Evolutionary conservation across 2,329 filamentous ascomycete genomes (phyloP).

Genomic region (Calonectria crousiana): DNA sequence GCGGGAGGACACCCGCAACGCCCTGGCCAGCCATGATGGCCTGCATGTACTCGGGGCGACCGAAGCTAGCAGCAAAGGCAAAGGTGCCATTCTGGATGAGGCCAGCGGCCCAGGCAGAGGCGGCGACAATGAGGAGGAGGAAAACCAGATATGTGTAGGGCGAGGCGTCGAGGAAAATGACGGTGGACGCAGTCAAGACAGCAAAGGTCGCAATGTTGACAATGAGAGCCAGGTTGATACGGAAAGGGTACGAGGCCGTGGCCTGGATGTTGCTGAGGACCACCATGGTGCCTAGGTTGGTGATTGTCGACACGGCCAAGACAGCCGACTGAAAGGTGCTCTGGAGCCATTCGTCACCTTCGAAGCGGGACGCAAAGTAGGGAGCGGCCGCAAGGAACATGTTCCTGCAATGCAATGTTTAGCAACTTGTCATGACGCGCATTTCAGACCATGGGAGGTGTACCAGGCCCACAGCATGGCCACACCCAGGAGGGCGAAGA

Average conservation of each 20-base stretch:
- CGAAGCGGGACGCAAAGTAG: conserved; percentile 90
- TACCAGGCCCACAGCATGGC: conserved; percentile 99
- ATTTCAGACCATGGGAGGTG: conserved; percentile 38
- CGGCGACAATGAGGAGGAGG: conserved; percentile 83
- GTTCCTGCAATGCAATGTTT: conserved; percentile 72
- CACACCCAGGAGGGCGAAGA: conserved; percentile 87
- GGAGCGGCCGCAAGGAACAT: conserved; percentile 97
- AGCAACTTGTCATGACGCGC: not conserved
- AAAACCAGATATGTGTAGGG: conserved; percentile 82
- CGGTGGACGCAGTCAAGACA: conserved; percentile 84
- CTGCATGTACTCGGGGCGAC: conserved; percentile 89
- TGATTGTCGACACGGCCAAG: conserved; percentile 85
- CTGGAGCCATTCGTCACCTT: conserved; percentile 75
- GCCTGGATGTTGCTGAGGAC: conserved; percentile 84
- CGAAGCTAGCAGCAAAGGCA: conserved; percentile 89
- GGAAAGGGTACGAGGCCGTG: conserved; percentile 86
- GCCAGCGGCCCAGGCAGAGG: conserved; percentile 83
- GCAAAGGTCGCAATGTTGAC: conserved; percentile 84
- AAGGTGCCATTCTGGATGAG: conserved; percentile 95
- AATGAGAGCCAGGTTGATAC: conserved; percentile 81
- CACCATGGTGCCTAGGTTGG: conserved; percentile 82
- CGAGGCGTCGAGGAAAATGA: conserved; percentile 71
- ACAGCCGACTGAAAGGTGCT: conserved; percentile 92
- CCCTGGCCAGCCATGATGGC: conserved; percentile 97
- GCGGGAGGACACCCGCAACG: conserved; percentile 89